Evolutionary conservation across 495 filamentous ascomycete species (phyloP).

Genomic region (Trichocladium uniseriatum): DNA sequence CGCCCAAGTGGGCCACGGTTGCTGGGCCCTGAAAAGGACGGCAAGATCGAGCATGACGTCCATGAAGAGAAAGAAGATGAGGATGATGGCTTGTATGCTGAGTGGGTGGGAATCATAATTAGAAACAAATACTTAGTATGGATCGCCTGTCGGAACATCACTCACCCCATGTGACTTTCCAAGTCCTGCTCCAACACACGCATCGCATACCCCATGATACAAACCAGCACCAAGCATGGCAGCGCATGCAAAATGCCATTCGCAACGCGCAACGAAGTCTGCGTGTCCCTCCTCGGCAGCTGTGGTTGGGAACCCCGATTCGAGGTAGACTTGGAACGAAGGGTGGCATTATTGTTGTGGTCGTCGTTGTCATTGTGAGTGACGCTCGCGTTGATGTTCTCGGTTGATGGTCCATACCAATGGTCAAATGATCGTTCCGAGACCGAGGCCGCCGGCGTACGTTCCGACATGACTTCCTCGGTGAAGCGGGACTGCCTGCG

Average conservation of each 20-base stretch:
- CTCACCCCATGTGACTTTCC: constrained; percentile 1
- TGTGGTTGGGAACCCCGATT: background rate
- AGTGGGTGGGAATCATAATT: background rate
- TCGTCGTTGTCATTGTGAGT: background rate
- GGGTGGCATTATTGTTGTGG: background rate
- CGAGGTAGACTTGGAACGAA: background rate
- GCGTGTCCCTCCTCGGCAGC: background rate
- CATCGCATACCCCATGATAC: background rate
- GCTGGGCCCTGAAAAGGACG: constrained; percentile 17
- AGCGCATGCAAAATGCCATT: constrained; percentile 8
- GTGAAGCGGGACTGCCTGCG: constrained; percentile 25
- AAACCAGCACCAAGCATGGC: constrained; percentile 5
- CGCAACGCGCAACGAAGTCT: constrained; percentile 1
- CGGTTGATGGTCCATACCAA: constrained; percentile 4
- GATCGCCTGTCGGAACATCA: background rate
- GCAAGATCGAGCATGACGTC: constrained; percentile 27
- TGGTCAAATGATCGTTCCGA: constrained; percentile 10
- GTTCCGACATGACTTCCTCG: constrained; percentile 22
- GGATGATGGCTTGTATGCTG: constrained; percentile 19
- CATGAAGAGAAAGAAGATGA: constrained; percentile 21
- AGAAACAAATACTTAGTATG: background rate
- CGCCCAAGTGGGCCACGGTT: constrained; percentile 17
- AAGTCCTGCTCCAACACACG: constrained; percentile 1
- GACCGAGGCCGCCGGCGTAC: constrained; percentile 18
- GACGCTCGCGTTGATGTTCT: constrained; percentile 1